Conservation (phyloP, 2,329 filamentous ascomycete genomes). For the Penicillium palitans region DNA sequence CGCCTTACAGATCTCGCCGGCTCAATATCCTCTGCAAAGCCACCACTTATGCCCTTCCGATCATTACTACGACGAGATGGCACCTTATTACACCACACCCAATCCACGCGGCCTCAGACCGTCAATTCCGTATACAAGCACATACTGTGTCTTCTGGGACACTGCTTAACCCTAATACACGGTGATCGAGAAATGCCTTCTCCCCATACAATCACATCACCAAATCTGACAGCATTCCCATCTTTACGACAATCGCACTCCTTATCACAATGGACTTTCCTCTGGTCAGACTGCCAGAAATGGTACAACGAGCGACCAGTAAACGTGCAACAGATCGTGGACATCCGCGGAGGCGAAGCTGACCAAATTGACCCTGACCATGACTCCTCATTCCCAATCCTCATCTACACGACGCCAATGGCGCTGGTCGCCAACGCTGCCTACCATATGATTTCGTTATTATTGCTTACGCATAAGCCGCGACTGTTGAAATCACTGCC, state of each 20-base stretch:
- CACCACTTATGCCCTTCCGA: slow-evolving; percentile 21
- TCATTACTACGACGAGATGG: slow-evolving; percentile 23
- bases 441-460: slow-evolving; percentile 27
- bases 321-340: slow-evolving; percentile 25
- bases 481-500: slow-evolving; percentile 26
- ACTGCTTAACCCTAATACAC: slow-evolving; percentile 20
- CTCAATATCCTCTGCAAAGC: slow-evolving; percentile 17
- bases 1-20: slow-evolving; percentile 21
- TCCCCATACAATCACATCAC: slow-evolving; percentile 9
- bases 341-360: slow-evolving; percentile 27
- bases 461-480: slow-evolving; percentile 26
- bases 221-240: slow-evolving; percentile 17
- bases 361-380: slow-evolving; percentile 27
- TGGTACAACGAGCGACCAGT: slow-evolving; percentile 29
- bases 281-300: slow-evolving; percentile 29
- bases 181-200: slow-evolving; percentile 13
- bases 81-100: slow-evolving; percentile 12
- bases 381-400: slow-evolving; percentile 26
- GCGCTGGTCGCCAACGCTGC: slow-evolving; percentile 29
- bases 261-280: slow-evolving; percentile 26
- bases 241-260: slow-evolving; percentile 23
- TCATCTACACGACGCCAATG: slow-evolving; percentile 30
- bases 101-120: slow-evolving; percentile 1
- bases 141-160: slow-evolving; percentile 21
- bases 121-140: slow-evolving; percentile 21